A percentile compares a stretch with the other conserved stretches of the same genome.
Evolutionary conservation across 73 alveolate species (phyloP).

Genomic region (Halteria grandinella): DNA sequence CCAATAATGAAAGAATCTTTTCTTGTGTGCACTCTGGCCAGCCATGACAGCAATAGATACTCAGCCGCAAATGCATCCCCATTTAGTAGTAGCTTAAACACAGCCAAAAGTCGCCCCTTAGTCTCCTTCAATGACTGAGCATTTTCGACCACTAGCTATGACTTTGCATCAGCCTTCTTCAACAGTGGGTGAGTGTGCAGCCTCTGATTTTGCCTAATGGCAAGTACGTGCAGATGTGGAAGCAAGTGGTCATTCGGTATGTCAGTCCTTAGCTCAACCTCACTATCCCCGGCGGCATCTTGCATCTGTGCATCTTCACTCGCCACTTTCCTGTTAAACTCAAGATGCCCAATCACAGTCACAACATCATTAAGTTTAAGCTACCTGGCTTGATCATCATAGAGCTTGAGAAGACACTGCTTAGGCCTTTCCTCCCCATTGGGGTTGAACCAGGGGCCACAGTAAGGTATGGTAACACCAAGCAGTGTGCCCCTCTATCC

Average conservation of each 20-base stretch:
- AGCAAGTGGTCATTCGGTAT: constrained; percentile 52
- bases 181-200: not conserved
- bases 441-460: constrained; percentile 34
- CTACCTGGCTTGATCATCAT: constrained; percentile 25
- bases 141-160: not conserved
- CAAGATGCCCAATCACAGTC: constrained; percentile 51
- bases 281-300: not conserved
- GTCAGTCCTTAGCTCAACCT: constrained; percentile 9
- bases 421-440: not conserved
- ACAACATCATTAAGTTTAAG: constrained; percentile 55
- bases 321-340: not conserved
- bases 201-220: constrained; percentile 14
- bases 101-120: constrained; percentile 8
- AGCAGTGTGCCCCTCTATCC: constrained; percentile 37
- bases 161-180: not conserved
- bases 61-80: constrained; percentile 51
- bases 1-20: constrained; percentile 50
- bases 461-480: constrained; percentile 27
- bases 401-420: constrained; percentile 49
- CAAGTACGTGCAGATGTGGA: constrained; percentile 56
- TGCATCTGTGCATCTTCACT: constrained; percentile 14
- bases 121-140: not conserved
- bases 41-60: not conserved
- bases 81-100: not conserved
- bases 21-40: constrained; percentile 43